These are phyloP conservation scores for Xerocomus spinulosus DNA, from an alignment of 768 basidiomycete genomes.

Conservation along the genomic window DNA sequence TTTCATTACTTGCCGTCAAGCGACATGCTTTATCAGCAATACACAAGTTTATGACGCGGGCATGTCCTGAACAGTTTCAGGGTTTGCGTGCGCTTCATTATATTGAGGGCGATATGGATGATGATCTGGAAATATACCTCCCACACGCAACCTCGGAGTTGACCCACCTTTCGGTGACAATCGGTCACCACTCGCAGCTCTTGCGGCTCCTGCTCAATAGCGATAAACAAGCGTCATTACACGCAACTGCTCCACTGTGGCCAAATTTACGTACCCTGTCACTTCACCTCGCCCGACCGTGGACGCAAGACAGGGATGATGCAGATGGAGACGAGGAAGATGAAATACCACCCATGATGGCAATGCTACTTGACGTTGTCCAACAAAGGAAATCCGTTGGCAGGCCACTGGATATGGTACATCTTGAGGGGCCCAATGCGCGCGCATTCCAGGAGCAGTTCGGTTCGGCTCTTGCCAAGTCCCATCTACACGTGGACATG, in stretches of 20 bases:
- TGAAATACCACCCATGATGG: slow-evolving; percentile 28
- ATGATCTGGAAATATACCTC: slow-evolving; percentile 34
- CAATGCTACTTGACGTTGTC: slow-evolving; percentile 29
- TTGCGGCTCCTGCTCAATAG: slow-evolving; percentile 32
- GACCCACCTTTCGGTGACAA: slow-evolving; percentile 32
- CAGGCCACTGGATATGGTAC: slow-evolving; percentile 21
- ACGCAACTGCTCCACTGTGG: slow-evolving; percentile 30
- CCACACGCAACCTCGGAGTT: slow-evolving; percentile 32
- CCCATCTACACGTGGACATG: slow-evolving; percentile 24
- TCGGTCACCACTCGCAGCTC: slow-evolving; percentile 29
- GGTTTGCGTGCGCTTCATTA: slow-evolving; percentile 30
- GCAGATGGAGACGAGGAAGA: slow-evolving; percentile 30
- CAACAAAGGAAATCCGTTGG: slow-evolving; percentile 31
- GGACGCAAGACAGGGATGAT: slow-evolving; percentile 31
- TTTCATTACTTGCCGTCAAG: slow-evolving; percentile 25
- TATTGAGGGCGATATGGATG: slow-evolving; percentile 33
- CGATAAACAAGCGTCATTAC: slow-evolving; percentile 31
- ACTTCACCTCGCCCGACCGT: slow-evolving; percentile 25
- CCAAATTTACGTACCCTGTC: slow-evolving; percentile 29
- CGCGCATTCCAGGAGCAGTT: slow-evolving; percentile 27
- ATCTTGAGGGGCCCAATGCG: slow-evolving; percentile 24
- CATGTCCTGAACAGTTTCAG: slow-evolving; percentile 32
- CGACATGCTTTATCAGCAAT: slow-evolving; percentile 29
- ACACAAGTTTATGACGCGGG: slow-evolving; percentile 34
- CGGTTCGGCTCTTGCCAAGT: slow-evolving; percentile 21